phyloP scores from a whole-genome alignment of 441 rosid species.

The Mallotus japonicus region DNA sequence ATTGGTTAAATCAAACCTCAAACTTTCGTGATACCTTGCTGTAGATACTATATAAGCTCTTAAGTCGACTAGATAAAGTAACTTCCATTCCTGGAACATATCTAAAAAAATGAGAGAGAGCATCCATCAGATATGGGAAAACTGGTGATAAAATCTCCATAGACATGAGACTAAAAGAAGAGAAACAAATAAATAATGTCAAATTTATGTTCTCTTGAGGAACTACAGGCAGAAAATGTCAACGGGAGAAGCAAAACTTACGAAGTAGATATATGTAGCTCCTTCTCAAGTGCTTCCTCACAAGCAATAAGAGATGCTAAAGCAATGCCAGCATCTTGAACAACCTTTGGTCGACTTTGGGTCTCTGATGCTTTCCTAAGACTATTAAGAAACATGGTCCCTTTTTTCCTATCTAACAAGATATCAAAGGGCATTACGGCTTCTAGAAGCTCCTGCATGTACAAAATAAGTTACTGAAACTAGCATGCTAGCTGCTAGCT shows the following conservation, averaged over 20 bases:
- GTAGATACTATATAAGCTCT: constrained; percentile 67
- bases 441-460: constrained; percentile 70
- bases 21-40: constrained; percentile 50
- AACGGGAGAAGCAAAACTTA: constrained; percentile 35
- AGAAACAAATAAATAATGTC: neutral
- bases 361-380: constrained; percentile 41
- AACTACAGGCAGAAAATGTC: constrained; percentile 15
- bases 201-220: neutral
- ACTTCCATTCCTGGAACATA: constrained; percentile 86
- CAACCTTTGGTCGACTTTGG: constrained; percentile 48
- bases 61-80: constrained; percentile 62
- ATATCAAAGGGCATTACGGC: constrained; percentile 75
- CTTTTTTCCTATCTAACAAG: constrained; percentile 59
- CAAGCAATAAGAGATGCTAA: constrained; percentile 63
- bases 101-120: constrained; percentile 37
- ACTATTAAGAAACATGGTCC: constrained; percentile 44
- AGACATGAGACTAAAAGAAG: neutral
- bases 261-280: constrained; percentile 69
- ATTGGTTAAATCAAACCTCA: constrained; percentile 12
- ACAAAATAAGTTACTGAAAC: neutral
- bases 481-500: neutral
- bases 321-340: constrained; percentile 67
- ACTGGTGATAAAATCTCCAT: constrained; percentile 5
- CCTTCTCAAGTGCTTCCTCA: constrained; percentile 75
- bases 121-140: constrained; percentile 15